Evolutionary conservation across 768 basidiomycete species (phyloP), one percentile per base, ranked within the genome.

Genomic region (Pholiota molesta): DNA sequence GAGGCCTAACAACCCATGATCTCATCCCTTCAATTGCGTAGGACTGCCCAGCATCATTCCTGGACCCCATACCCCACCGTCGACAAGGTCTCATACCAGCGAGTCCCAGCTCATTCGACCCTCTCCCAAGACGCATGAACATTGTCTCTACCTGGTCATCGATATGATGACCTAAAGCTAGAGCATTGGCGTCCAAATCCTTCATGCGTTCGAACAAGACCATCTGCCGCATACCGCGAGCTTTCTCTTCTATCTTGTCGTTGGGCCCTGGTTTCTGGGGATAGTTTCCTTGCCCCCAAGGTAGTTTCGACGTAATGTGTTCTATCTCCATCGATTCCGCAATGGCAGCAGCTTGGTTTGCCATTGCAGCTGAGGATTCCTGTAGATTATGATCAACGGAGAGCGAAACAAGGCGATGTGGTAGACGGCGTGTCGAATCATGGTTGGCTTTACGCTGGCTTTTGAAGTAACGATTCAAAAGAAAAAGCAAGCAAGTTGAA

Each of bases 71-170:
- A 1, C 93, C 93, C 86, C 87, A 92, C 49, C 91, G 80, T 11
- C 93, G 82, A 52, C 79, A 76, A 1, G 75, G 76, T 42, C 82
- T 79, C 89, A 94, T 94, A 3, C 89, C 92, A 11, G 82, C 82
- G 0, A 86, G 82, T 0, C 89, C 90, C 16, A 83, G 58, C 45
- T 74, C 69, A 2, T 84, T 79, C 5, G 87, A 87, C 0, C 88
- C 86, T 62, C 74, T 81, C 5, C 84, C 79, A 16, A 89, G 70
- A 5, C 93, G 85, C 80, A 93, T 86, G 55, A 95, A 74, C 31
- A 86, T 81, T 0, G 93, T 95, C 71, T 95, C 93, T 10, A 94
- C 82, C 70, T 94, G 91, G 69, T 95, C 93, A 69, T 95, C 91
- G 3, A 82, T 82, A 69, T 95, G 93, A 66, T 95, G 93, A 0